Evolutionary conservation across 2,329 filamentous ascomycete species (phyloP), one percentile per base, ranked within the genome.

Genomic region (Domatiomyces catenatus): DNA sequence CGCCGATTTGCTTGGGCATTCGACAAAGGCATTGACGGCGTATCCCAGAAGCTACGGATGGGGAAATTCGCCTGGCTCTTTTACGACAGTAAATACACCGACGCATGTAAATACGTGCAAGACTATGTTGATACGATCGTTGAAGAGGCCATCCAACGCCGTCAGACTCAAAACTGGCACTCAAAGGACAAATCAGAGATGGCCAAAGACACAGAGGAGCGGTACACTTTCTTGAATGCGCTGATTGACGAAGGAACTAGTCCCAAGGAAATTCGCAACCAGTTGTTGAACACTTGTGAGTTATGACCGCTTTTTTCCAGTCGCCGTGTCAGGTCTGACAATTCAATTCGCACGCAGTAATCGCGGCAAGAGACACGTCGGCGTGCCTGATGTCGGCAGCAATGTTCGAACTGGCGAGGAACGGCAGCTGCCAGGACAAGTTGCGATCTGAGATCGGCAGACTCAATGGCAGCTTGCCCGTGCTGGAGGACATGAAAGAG

Each of bases 151-250:
- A n/a, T 43, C 5, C 3, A 19, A n/a, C 42, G 42, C 42, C 22
- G 22, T 24, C 22, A 6, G 22, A 24, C 22, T 24, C 22, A 6
- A 6, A 24, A 24, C 22, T 24, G 3, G 22, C 22, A 24, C 6
- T 24, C 22, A 24, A 6, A 24, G 22, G 22, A 24, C 22, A 24
- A 24, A 24, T 6, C 3, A 6, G 42, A n/a, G n/a, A 8, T n/a
- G n/a, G 15, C 3, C 3, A 43, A 43, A 19, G 42, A 83, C 67
- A 61, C 67, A 5, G 76, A 76, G 50, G 87, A 84, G 62, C 77
- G 77, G 6, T 82, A 92, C 66, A 92, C 84, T 1, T 93, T 94
- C 69, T 75, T 94, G 15, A 84, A 94, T 66, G 84, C 86, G 28
- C 76, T 94, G 2, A 86, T 86, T 45, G 74, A 75, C 43, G 88